Conservation (phyloP, 164 flowering plant species). For the Kalanchoe fedtschenkoi region DNA sequence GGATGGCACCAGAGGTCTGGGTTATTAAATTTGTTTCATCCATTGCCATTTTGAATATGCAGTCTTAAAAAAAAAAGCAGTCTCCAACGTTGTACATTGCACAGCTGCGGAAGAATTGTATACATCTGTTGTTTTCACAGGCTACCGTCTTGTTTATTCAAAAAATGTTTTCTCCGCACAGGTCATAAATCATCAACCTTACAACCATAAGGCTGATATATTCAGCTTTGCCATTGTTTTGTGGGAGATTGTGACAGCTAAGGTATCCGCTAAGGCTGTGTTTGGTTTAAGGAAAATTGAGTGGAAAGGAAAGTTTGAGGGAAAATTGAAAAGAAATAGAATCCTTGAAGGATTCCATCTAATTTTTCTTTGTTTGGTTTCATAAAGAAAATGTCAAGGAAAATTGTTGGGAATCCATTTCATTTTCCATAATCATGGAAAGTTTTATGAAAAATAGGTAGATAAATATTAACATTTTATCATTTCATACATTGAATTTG, state of each 20-base stretch:
- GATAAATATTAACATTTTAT: too few relatives aligned
- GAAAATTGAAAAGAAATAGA: too few relatives aligned
- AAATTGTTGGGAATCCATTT: too few relatives aligned
- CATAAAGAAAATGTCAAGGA: too few relatives aligned
- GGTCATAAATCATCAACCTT: conserved; percentile 91
- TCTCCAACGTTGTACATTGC: background rate
- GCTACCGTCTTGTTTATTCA: background rate
- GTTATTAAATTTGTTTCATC: background rate
- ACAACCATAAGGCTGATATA: conserved; percentile 91
- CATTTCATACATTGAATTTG: too few relatives aligned
- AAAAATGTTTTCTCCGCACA: conserved; percentile 13
- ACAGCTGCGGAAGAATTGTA: background rate
- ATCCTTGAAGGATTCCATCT: too few relatives aligned
- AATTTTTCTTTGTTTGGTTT: too few relatives aligned
- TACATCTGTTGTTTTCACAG: background rate
- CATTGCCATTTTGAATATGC: background rate
- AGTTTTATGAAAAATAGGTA: too few relatives aligned
- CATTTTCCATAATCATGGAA: too few relatives aligned
- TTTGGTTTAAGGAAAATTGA: too few relatives aligned
- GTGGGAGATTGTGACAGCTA: conserved; percentile 87
- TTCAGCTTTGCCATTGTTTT: conserved; percentile 92
- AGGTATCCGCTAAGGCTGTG: conserved; percentile 45
- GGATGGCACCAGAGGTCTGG: conserved; percentile 99
- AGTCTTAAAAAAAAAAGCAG: background rate
- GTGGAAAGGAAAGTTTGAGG: too few relatives aligned